Evolutionary conservation across 1,284 basidiomycete genomes (phyloP), one percentile per base, ranked within the genome.

Genomic region (Cryptococcus sp.): DNA sequence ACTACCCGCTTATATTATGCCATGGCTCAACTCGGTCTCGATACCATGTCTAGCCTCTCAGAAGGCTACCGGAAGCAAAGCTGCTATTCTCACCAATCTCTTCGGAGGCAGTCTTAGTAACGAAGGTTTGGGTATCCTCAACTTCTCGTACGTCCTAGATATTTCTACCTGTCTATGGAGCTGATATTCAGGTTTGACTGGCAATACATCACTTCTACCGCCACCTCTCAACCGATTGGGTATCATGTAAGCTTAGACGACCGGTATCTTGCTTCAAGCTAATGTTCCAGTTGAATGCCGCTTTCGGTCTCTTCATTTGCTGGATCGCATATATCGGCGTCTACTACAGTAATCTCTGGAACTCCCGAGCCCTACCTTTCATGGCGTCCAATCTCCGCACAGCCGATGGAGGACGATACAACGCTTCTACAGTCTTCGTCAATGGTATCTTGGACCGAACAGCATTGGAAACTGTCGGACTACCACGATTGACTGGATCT

Each of bases 1-100:
- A 44, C 48, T 85, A 2, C 82, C 83, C 2, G 54, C 52, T 70
- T 84, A 74, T 60, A 80, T 77, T 32, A 57, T 69, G 21, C 69
- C 71, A 2, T 59, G 52, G 46, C 54, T 72, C 40, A 66, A 69
- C 51, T 59, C 59, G 13, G 44, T 73, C 31, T 66, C 63, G 11
- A 59, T 72, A 34, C 54, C 53, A 66, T 78, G 56, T 80, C 80
- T 49, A 55, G 85, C 42, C 63, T 78, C 48, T 76, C 82, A 60
- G 81, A 82, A 79, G 75, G 81, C 81, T 55, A 47, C 64, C 48
- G 49, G n/a, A 18, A 28, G 23, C 40, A 51, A 55, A 28, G 50
- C 47, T 7, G 45, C 44, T 28, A 44, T 57, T 18, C 42, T 70
- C n/a, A 69, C 56, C 32, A 69, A 66, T 46, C 16, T 72, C 9